Percentiles rank a stretch among this genome's conserved stretches.
Evolutionary conservation across 108 stramenopile species (phyloP).

Genomic region (Pseudonitzschia pungens): DNA sequence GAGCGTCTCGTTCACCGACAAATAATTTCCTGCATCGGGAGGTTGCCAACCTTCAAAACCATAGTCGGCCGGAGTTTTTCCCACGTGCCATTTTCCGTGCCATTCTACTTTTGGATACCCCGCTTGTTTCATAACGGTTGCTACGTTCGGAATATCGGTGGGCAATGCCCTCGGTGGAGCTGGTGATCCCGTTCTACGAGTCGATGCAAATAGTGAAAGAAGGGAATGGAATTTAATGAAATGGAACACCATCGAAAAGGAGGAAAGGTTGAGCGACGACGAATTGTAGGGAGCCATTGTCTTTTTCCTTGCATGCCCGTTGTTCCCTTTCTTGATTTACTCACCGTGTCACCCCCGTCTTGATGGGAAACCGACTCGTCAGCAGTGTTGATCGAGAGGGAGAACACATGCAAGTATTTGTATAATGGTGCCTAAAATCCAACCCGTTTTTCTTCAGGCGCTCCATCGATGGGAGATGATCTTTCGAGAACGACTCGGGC

Average conservation of each 20-base stretch:
- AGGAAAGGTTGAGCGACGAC: background rate
- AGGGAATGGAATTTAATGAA: background rate
- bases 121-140: conserved; percentile 16
- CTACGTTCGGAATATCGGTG: conserved; percentile 22
- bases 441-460: conserved; percentile 30
- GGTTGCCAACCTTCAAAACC: conserved; percentile 53
- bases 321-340: background rate
- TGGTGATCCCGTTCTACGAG: conserved; percentile 29
- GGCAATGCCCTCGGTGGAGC: conserved; percentile 20
- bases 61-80: conserved; percentile 29
- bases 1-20: conserved; percentile 40
- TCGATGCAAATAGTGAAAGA: background rate
- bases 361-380: conserved; percentile 38
- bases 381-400: conserved; percentile 39
- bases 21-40: conserved; percentile 65
- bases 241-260: background rate
- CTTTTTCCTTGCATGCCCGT: too few relatives aligned
- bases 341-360: conserved; percentile 30
- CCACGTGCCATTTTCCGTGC: conserved; percentile 68
- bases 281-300: too few relatives aligned
- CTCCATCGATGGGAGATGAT: conserved; percentile 46
- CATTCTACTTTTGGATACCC: conserved; percentile 49
- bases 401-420: conserved; percentile 46
- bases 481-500: conserved; percentile 24
- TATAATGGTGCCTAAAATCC: conserved; percentile 31